A percentile compares a stretch with the other conserved stretches of the same genome.
phyloP scores from a whole-genome alignment of 129 eudicot species.

The Centella asiatica region DNA sequence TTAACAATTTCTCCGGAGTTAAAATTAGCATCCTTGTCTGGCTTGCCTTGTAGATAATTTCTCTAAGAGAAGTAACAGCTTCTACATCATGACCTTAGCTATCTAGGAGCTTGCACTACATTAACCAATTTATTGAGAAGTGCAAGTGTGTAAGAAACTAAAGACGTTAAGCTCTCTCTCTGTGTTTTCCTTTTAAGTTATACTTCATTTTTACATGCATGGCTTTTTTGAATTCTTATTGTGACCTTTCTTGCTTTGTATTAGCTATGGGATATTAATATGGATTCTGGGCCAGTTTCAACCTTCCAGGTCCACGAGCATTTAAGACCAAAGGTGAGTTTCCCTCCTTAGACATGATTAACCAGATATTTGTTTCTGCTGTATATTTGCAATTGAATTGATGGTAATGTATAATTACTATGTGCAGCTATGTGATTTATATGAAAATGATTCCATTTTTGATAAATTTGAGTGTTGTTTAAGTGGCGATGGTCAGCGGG shows the following conservation, averaged over 20 bases:
- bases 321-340: conserved; percentile 82
- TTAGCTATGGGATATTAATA: conserved; percentile 96
- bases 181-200: neutral
- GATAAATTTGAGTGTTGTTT: conserved; percentile 97
- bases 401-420: conserved; percentile 7
- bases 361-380: neutral
- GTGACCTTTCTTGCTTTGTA: conserved; percentile 9
- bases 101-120: too few relatives aligned
- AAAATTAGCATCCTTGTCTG: too few relatives aligned
- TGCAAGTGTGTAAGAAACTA: too few relatives aligned
- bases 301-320: conserved; percentile 92
- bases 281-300: conserved; percentile 96
- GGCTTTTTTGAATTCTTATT: neutral
- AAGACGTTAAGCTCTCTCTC: neutral
- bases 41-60: too few relatives aligned
- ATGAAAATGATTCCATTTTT: conserved; percentile 92
- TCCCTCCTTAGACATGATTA: neutral
- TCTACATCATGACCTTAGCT: too few relatives aligned
- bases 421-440: conserved; percentile 85
- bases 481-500: conserved; percentile 94
- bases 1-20: too few relatives aligned
- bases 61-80: too few relatives aligned
- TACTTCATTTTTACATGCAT: neutral
- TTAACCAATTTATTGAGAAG: too few relatives aligned
- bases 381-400: conserved; percentile 12